Percentiles rank a stretch among this genome's conserved stretches.
Conservation (phyloP, 106 monocot species). For the Dioscorea dumetorum region DNA sequence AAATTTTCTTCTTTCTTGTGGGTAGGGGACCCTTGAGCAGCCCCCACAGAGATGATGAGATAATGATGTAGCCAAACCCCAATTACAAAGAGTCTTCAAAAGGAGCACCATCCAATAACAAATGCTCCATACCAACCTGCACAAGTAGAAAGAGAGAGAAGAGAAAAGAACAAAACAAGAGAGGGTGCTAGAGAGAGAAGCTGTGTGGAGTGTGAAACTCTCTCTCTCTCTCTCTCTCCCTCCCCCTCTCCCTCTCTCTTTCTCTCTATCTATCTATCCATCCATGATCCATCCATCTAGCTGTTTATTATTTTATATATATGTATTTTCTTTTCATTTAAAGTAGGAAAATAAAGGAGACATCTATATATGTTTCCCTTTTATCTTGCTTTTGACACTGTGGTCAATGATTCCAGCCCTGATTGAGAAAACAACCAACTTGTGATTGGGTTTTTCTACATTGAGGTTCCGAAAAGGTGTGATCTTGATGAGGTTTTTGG, state of each 20-base stretch:
- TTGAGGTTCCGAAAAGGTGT: constrained; percentile 15
- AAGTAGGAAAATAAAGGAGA: too few species aligned
- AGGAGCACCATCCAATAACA: constrained; percentile 12
- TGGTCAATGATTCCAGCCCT: constrained; percentile 33
- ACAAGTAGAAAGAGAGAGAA: constrained; percentile 5
- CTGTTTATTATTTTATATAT: too few species aligned
- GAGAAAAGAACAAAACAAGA: constrained; percentile 7
- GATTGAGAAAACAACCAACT: constrained; percentile 28
- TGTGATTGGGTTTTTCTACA: background rate
- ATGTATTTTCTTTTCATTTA: too few species aligned
- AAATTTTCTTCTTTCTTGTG: too few species aligned
- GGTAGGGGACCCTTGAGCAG: too few species aligned
- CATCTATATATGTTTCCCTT: constrained; percentile 1
- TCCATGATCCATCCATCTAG: too few species aligned
- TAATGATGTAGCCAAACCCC: constrained; percentile 34
- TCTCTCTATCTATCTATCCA: too few species aligned
- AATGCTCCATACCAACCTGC: constrained; percentile 34
- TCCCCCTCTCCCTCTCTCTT: too few species aligned
- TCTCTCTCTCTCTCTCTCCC: too few species aligned
- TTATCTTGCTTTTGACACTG: constrained; percentile 1
- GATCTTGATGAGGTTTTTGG: constrained; percentile 26
- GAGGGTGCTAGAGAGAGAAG: constrained; percentile 2
- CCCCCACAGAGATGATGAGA: constrained; percentile 30
- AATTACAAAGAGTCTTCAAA: too few species aligned
- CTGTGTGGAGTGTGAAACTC: too few species aligned